A percentile compares a stretch with the other conserved stretches of the same genome.
These are phyloP conservation scores for Hericium alpestre DNA, from an alignment of 768 basidiomycete genomes.

Conservation along the genomic window DNA sequence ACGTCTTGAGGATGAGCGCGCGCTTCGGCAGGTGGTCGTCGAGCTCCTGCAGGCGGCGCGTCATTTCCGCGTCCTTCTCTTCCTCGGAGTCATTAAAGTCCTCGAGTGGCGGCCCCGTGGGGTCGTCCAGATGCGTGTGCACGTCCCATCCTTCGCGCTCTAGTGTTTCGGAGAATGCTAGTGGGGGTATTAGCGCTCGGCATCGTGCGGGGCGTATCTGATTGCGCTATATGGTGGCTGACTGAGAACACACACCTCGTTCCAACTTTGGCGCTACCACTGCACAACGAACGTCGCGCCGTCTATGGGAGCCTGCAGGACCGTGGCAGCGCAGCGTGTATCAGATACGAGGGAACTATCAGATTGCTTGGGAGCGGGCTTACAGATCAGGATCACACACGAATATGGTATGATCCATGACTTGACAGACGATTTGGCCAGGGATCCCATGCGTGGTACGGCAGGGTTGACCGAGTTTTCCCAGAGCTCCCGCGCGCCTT, in stretches of 20 bases:
- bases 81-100: conserved; percentile 39
- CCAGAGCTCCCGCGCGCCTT: conserved; percentile 67
- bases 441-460: conserved; percentile 36
- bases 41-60: conserved; percentile 34
- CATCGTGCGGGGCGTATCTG: conserved; percentile 6
- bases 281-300: conserved; percentile 83
- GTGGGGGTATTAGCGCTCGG: conserved; percentile 4
- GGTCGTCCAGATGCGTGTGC: conserved; percentile 62
- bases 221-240: conserved; percentile 10
- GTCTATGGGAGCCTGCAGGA: conserved; percentile 78
- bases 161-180: conserved; percentile 55
- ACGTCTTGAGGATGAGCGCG: conserved; percentile 76
- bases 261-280: conserved; percentile 80
- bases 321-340: conserved; percentile 1
- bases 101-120: conserved; percentile 48
- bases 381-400: conserved; percentile 83
- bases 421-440: conserved; percentile 39
- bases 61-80: conserved; percentile 46
- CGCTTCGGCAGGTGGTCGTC: conserved; percentile 47
- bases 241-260: conserved; percentile 36
- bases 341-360: background rate
- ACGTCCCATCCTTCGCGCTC: conserved; percentile 64
- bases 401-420: conserved; percentile 84
- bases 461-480: conserved; percentile 49
- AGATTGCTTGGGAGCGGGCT: conserved; percentile 19